phyloP scores from a whole-genome alignment of 2,329 filamentous ascomycete species.

The Sclerotinia spermophila region DNA sequence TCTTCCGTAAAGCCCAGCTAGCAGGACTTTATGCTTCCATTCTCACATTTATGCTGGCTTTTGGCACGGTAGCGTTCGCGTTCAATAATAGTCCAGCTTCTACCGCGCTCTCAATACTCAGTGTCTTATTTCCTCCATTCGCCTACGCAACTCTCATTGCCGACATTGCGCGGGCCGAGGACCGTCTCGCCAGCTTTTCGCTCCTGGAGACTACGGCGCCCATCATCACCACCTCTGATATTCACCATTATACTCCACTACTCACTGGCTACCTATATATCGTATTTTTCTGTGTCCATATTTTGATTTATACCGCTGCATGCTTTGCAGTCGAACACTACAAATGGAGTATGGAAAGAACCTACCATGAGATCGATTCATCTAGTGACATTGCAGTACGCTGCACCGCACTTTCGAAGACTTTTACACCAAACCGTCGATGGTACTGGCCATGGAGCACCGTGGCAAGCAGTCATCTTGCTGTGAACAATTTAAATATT shows the following conservation, averaged over 20 bases:
- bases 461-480: neutral
- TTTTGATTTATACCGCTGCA: neutral
- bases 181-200: neutral
- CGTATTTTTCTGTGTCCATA: neutral
- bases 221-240: neutral
- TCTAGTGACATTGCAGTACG: neutral
- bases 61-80: neutral
- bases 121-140: neutral
- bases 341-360: neutral
- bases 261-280: neutral
- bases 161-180: neutral
- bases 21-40: neutral
- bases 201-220: neutral
- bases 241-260: neutral
- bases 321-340: neutral
- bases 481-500: neutral
- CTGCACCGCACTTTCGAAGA: neutral
- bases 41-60: neutral
- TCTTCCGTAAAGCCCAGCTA: neutral
- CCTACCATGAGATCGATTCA: neutral
- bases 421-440: neutral
- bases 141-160: neutral
- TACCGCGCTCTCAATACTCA: neutral
- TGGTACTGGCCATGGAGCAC: constrained; percentile 1
- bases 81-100: neutral